Percentiles rank a stretch among this genome's conserved stretches.
Conservation (phyloP, 371 early-diverging fungal genomes). For the Rhizopus stolonifer region DNA sequence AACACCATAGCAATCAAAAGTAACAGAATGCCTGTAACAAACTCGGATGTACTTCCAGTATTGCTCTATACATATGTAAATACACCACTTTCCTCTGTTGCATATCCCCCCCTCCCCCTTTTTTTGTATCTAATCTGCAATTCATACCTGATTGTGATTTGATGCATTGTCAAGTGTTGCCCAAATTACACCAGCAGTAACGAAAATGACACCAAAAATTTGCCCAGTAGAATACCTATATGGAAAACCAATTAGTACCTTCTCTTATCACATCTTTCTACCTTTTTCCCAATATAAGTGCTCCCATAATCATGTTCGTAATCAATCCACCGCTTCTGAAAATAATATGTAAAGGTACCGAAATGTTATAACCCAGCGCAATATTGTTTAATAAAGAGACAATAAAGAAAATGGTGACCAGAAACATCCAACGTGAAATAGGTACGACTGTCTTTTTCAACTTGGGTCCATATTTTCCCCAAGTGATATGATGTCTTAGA, state of each 20-base stretch:
- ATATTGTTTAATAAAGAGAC: slow-evolving; percentile 82
- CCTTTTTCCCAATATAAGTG: slow-evolving; percentile 67
- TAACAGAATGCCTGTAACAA: slow-evolving; percentile 70
- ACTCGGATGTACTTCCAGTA: slow-evolving; percentile 50
- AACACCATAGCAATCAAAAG: slow-evolving; percentile 73
- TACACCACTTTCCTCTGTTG: not conserved
- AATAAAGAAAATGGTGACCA: slow-evolving; percentile 77
- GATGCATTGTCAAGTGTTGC: slow-evolving; percentile 59
- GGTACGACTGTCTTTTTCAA: slow-evolving; percentile 72
- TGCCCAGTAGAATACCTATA: slow-evolving; percentile 34
- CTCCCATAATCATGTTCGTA: slow-evolving; percentile 83
- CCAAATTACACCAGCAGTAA: slow-evolving; percentile 76
- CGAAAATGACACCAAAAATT: slow-evolving; percentile 69
- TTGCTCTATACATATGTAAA: slow-evolving; percentile 15
- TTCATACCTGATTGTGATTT: slow-evolving; percentile 11
- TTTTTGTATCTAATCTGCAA: not conserved
- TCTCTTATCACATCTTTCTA: no score
- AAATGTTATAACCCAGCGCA: slow-evolving; percentile 77
- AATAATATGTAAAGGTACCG: slow-evolving; percentile 88
- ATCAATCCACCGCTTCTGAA: slow-evolving; percentile 84
- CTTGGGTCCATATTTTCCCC: slow-evolving; percentile 49
- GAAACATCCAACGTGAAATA: slow-evolving; percentile 65
- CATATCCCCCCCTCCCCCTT: no score
- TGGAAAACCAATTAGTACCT: not conserved
- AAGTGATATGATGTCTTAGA: slow-evolving; percentile 60